Conservation (phyloP, 2,329 filamentous ascomycete genomes). For the Magnaporthiopsis poae region DNA sequence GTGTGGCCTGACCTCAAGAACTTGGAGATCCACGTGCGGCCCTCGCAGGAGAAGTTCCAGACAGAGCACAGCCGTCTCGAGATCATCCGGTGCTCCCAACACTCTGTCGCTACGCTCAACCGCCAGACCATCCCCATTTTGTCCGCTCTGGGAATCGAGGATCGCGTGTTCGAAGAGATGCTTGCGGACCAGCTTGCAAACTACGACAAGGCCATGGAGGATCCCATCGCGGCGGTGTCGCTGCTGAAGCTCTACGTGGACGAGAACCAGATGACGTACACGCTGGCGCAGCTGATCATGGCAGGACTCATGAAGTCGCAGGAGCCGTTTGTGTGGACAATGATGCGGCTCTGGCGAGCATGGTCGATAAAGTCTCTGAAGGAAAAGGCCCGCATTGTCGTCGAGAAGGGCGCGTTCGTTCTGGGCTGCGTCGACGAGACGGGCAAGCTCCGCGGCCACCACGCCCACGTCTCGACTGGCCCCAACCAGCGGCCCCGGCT, state of each 20-base stretch:
- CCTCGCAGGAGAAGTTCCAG: slow-evolving; percentile 78
- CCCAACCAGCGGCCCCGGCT: slow-evolving; percentile 13
- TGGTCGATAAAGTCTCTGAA: slow-evolving; percentile 87
- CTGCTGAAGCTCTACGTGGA: slow-evolving; percentile 71
- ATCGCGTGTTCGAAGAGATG: slow-evolving; percentile 56
- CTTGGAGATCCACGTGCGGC: slow-evolving; percentile 65
- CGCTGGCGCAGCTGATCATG: slow-evolving; percentile 63
- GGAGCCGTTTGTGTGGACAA: slow-evolving; percentile 74
- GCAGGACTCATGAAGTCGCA: slow-evolving; percentile 64
- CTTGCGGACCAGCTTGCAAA: slow-evolving; percentile 56
- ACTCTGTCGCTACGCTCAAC: slow-evolving; percentile 71
- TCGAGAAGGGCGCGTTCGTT: slow-evolving; percentile 77
- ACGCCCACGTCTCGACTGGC: slow-evolving; percentile 25
- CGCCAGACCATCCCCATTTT: slow-evolving; percentile 84
- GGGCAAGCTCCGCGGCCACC: slow-evolving; percentile 61
- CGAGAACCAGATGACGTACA: slow-evolving; percentile 69
- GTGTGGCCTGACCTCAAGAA: slow-evolving; percentile 47
- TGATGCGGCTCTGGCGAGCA: slow-evolving; percentile 74
- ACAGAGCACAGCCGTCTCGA: slow-evolving; percentile 45
- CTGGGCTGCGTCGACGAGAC: slow-evolving; percentile 86
- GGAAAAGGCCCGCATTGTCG: slow-evolving; percentile 77
- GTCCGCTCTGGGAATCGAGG: slow-evolving; percentile 62
- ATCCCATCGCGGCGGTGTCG: slow-evolving; percentile 52
- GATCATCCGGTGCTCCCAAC: slow-evolving; percentile 71
- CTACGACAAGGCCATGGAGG: slow-evolving; percentile 60